Conservation (phyloP, 345 rosid genomes). For the Citrus mangshanensis region DNA sequence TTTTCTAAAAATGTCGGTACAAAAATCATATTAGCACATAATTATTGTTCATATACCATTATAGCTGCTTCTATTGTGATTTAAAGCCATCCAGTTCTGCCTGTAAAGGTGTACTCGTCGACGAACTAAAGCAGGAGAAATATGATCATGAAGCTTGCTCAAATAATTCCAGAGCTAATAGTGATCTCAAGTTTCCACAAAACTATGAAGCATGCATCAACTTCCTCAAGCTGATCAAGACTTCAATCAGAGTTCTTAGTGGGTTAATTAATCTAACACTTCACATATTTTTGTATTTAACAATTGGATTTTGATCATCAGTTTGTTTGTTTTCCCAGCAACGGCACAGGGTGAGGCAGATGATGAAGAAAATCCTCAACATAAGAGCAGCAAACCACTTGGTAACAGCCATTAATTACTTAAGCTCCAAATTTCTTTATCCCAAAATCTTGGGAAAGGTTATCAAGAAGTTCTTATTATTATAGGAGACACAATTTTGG, state of each 20-base stretch:
- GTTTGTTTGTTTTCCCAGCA: not conserved
- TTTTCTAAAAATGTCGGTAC: too few species aligned
- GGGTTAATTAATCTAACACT: not conserved
- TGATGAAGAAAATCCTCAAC: constrained; percentile 10
- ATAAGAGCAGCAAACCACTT: too few species aligned
- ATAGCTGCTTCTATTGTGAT: not conserved
- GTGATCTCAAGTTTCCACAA: not conserved
- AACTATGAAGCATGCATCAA: not conserved
- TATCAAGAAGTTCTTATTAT: too few species aligned
- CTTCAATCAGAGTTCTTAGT: not conserved
- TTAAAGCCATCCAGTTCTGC: not conserved
- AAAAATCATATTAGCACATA: too few species aligned
- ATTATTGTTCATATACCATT: too few species aligned
- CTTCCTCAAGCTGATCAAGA: not conserved
- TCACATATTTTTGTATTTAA: too few species aligned
- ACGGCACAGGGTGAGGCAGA: not conserved
- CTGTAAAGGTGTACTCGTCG: not conserved
- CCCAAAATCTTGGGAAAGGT: too few species aligned
- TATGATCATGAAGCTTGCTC: not conserved
- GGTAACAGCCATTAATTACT: too few species aligned
- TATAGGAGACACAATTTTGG: too few species aligned
- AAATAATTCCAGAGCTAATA: not conserved
- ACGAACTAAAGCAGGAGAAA: not conserved
- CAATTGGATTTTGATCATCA: not conserved
- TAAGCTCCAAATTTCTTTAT: too few species aligned